Evolutionary conservation across 345 rosid genomes (phyloP).

Genomic region (Excoecaria agallocha): DNA sequence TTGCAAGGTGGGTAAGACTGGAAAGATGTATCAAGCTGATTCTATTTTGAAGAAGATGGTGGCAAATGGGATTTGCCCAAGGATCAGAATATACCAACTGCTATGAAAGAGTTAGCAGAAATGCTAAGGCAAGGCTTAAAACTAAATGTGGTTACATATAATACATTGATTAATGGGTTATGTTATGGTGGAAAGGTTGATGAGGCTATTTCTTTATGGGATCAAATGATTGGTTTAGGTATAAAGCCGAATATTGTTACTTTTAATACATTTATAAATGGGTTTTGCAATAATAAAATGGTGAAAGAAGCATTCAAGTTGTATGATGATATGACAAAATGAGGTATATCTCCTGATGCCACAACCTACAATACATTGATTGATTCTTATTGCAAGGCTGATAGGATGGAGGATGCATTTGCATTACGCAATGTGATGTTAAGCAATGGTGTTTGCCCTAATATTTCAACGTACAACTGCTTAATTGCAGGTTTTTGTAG

Average conservation of each 20-base stretch:
- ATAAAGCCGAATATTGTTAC: constrained; percentile 55
- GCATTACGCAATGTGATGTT: constrained; percentile 44
- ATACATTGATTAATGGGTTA: constrained; percentile 55
- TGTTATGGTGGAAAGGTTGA: constrained; percentile 46
- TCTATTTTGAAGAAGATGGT: constrained; percentile 68
- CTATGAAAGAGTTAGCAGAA: constrained; percentile 58
- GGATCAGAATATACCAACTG: constrained; percentile 54
- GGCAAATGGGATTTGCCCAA: constrained; percentile 42
- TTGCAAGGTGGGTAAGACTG: constrained; percentile 57
- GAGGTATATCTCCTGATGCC: constrained; percentile 43
- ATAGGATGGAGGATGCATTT: constrained; percentile 56
- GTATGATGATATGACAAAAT: constrained; percentile 39
- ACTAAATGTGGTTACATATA: constrained; percentile 59
- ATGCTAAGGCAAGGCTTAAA: constrained; percentile 60
- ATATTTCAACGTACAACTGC: constrained; percentile 63
- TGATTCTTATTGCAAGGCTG: constrained; percentile 63
- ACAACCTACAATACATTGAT: constrained; percentile 64
- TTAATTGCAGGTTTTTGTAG: constrained; percentile 65
- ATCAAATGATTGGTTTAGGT: constrained; percentile 56
- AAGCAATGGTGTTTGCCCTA: constrained; percentile 45
- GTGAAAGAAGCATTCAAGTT: constrained; percentile 51
- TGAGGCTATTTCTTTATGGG: constrained; percentile 47
- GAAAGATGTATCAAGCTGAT: constrained; percentile 79
- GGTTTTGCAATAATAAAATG: constrained; percentile 65
- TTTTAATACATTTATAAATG: constrained; percentile 63